These are phyloP conservation scores for Tulasnella sp. DNA, from an alignment of 768 basidiomycete species.

Conservation along the genomic window DNA sequence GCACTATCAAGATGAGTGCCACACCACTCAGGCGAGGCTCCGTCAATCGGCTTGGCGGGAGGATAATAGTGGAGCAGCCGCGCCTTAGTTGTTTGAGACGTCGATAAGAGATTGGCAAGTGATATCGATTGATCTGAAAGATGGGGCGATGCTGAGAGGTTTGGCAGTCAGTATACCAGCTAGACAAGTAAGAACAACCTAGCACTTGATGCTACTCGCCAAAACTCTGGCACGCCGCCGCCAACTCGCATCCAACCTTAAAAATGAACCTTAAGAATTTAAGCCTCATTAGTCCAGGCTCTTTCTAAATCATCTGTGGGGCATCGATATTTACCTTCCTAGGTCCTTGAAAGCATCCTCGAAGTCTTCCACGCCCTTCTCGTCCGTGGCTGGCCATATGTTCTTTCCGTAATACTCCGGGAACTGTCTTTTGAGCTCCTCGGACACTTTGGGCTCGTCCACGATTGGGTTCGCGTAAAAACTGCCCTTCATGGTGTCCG, in stretches of 20 bases:
- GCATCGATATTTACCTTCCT: constrained; percentile 40
- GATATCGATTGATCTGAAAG: constrained; percentile 57
- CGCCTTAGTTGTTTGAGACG: constrained; percentile 80
- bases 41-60: constrained; percentile 36
- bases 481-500: constrained; percentile 81
- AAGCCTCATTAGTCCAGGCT: constrained; percentile 10
- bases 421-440: constrained; percentile 41
- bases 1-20: constrained; percentile 76
- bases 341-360: constrained; percentile 82
- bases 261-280: constrained; percentile 56
- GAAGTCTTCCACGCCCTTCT: constrained; percentile 59
- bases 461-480: constrained; percentile 84
- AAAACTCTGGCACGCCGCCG: constrained; percentile 83
- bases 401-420: constrained; percentile 83
- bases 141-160: constrained; percentile 47
- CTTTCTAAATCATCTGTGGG: background rate
- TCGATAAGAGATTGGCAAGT: constrained; percentile 57
- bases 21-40: constrained; percentile 82
- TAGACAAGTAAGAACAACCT: too few relatives aligned
- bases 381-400: constrained; percentile 59
- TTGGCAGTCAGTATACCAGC: background rate
- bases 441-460: constrained; percentile 54
- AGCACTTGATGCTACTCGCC: constrained; percentile 36
- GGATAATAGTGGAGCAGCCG: constrained; percentile 96
- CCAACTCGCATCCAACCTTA: constrained; percentile 68